Percentiles rank a stretch among this genome's conserved stretches.
phyloP scores from a whole-genome alignment of 78 protist genomes.

The Dictyostelium firmibasis region DNA sequence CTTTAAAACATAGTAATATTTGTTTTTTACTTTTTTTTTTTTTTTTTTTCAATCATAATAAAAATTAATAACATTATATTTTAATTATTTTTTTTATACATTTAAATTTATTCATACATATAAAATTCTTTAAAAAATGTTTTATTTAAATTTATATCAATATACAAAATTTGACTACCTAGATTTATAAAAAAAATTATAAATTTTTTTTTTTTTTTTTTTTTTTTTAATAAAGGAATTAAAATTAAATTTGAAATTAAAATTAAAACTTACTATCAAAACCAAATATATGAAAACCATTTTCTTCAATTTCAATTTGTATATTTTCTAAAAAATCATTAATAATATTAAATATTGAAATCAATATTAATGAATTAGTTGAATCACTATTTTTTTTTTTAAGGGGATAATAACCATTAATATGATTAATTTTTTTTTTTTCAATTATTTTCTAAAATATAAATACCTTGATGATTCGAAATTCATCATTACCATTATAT shows the following conservation, averaged over 20 bases:
- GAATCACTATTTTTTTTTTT: background rate
- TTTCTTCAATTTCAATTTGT: background rate
- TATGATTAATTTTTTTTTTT: too few species aligned
- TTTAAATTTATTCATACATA: background rate
- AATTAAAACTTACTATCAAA: constrained; percentile 12
- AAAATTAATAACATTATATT: background rate
- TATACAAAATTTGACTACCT: constrained; percentile 28
- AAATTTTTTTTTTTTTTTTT: too few species aligned
- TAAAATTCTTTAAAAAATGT: constrained; percentile 35
- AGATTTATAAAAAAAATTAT: too few species aligned
- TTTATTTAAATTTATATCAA: constrained; percentile 6
- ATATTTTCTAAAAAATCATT: constrained; percentile 12
- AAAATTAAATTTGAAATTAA: background rate
- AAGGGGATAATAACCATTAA: too few species aligned
- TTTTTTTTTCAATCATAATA: background rate
- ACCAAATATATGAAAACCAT: constrained; percentile 24
- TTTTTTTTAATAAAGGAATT: too few species aligned
- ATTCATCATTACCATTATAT: background rate
- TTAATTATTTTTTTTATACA: background rate
- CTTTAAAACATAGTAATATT: constrained; percentile 8
- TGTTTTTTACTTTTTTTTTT: constrained; percentile 1
- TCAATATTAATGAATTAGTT: background rate
- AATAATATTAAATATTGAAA: constrained; percentile 1
- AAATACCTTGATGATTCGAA: constrained; percentile 38
- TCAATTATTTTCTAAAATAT: background rate